Percentiles rank a stretch among this genome's conserved stretches.
Evolutionary conservation across 2,329 filamentous ascomycete genomes (phyloP).

Genomic region (Blumeria hordei): DNA sequence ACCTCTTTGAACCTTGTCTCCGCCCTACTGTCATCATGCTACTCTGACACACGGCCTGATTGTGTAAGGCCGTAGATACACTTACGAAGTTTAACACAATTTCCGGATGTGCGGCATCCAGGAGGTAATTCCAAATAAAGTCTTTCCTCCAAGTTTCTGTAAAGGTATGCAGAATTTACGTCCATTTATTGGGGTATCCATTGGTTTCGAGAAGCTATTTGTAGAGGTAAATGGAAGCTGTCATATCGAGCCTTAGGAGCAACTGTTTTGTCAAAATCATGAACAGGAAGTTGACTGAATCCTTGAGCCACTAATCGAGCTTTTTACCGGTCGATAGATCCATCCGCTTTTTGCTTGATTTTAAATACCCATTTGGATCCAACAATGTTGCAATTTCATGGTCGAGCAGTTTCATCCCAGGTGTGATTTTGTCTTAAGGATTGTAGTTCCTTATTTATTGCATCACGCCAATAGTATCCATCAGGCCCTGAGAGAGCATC

Average conservation of each 20-base stretch:
- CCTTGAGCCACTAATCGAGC: slow-evolving; percentile 1
- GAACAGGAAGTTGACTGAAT: slow-evolving; percentile 1
- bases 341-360: slow-evolving; percentile 1
- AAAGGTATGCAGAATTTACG: not conserved
- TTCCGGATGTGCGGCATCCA: not conserved
- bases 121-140: not conserved
- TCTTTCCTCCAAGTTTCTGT: not conserved
- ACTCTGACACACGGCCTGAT: slow-evolving; percentile 2
- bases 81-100: not conserved
- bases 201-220: not conserved
- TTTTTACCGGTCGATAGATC: slow-evolving; percentile 1
- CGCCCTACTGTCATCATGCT: no score
- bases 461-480: no score
- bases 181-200: slow-evolving; percentile 1
- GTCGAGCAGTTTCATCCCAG: no score
- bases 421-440: no score
- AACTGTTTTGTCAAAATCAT: slow-evolving; percentile 1
- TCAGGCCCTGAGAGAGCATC: no score
- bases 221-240: not conserved
- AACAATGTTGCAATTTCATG: no score
- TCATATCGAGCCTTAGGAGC: not conserved
- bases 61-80: not conserved
- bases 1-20: no score
- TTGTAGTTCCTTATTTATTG: no score
- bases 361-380: slow-evolving; percentile 2